A percentile compares a stretch with the other conserved stretches of the same genome.
Evolutionary conservation across 2,329 filamentous ascomycete species (phyloP).

Genomic region (Fusarium kyushuense): DNA sequence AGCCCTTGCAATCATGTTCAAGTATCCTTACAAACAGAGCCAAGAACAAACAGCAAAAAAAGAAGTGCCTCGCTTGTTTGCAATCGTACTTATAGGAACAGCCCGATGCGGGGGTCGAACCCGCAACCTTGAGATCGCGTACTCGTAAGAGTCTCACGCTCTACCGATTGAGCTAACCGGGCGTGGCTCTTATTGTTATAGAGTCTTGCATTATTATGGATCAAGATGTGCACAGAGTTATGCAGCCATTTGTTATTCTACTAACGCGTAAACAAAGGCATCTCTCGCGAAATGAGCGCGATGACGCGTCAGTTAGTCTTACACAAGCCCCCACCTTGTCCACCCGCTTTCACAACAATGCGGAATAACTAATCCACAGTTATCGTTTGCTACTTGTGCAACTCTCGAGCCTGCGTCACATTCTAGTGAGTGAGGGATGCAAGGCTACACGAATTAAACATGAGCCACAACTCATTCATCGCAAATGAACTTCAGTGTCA

Average conservation of each 20-base stretch:
- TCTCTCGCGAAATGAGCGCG: no score
- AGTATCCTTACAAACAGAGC: no score
- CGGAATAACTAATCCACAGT: no score
- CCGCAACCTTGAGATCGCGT: constrained; percentile 66
- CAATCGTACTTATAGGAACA: constrained; percentile 50
- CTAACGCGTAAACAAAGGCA: no score
- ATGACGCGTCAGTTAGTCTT: no score
- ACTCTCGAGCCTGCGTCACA: fast-evolving
- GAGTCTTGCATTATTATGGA: fast-evolving
- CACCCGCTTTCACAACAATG: no score
- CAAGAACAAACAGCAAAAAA: constrained; percentile 2
- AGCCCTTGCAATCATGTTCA: no score
- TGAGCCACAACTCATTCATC: not conserved
- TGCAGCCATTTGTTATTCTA: no score
- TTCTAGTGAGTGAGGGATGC: fast-evolving
- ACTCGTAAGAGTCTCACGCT: constrained; percentile 74
- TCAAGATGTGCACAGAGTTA: not conserved
- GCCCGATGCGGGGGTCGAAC: constrained; percentile 64
- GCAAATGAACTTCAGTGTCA: not conserved
- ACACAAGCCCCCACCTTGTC: no score
- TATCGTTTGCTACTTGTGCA: no score
- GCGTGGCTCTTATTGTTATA: constrained; percentile 50
- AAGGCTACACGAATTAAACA: not conserved
- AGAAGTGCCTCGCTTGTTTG: constrained; percentile 23
- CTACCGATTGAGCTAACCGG: constrained; percentile 60